Evolutionary conservation across 2,329 filamentous ascomycete species (phyloP), one percentile per base, ranked within the genome.

Genomic region (Malbranchea cinnamomea): DNA sequence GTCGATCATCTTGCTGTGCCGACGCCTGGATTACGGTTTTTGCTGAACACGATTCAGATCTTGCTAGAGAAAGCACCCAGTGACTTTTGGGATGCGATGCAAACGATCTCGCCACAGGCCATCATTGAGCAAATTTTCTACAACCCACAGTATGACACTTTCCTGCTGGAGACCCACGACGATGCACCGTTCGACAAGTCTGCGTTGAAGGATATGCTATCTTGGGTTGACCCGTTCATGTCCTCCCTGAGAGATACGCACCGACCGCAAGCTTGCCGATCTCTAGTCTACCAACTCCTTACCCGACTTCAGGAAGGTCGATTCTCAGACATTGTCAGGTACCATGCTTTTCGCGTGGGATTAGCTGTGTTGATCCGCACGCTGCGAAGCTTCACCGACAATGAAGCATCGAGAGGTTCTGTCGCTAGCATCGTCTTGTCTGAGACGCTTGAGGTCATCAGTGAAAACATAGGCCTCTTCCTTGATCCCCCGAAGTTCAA

Each of bases 61-160:
- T 65, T 94, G 10, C 61, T 94, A 30, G 68, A 75, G 39, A 84
- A 80, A 43, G 78, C 81, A 0, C 68, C 83, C 0, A 69, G 68
- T 32, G 78, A 80, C 25, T 89, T 94, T 43, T 94, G 87, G 87
- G 78, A 83, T 43, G 77, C 83, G 2, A 77, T 92, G 57, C 76
- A 79, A 29, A 71, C 82, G 17, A 81, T 87, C 29, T 78, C 80
- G 1, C 78, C 83, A 3, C 74, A 75, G 23, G 73, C 77, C 19
- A 72, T 95, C 27, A 72, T 83, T n/a, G 84, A 94, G 48, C 70
- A 84, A 39, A 70, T 93, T 24, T 81, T 89, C 43, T 71, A 68
- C 35, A 84, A 78, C 37, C 74, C 75, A 6, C 70, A 74, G 38
- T 74, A 75, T 9, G 58, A 74, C 24, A 61, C 67, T 13, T 59